Base-by-base conservation (phyloP, 306 rosid species). In the Quercus suber region DNA sequence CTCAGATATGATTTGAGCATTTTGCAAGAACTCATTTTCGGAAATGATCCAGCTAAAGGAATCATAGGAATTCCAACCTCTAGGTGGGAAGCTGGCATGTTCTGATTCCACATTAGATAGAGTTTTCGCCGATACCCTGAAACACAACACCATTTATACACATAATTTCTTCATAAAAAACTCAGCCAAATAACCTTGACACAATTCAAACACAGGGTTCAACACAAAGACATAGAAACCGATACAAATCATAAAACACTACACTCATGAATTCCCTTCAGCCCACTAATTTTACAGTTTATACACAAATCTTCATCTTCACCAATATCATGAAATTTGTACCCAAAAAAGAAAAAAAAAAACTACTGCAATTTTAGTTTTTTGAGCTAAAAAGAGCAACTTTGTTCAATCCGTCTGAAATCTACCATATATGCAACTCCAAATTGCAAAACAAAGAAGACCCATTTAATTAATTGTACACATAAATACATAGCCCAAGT, bases 21-120 rank as follows among this genome's bases (percentile, higher is more conserved):
- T 93, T 56, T 86, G 75, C 72, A 90, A 83, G 86, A 88, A 90
- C 59, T 93, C 94, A 73, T 87, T 70, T 83, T 95, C 99, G 3
- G 99, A 91, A 86, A 95, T 73, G 15, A 84, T 91, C 99, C 99
- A 95, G 83, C 77, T 78, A 84, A 92, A 95, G 19, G 98, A 87
- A 83, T 95, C 98, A 68, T 91, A 93, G 20, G 99, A 93, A 83
- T 95, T 95, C 99, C 99, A 95, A 70, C 98, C 99, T 90, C 97
- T 91, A 45, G 97, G 98, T 9, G 99, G 99, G 79, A 86, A 55
- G 80, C 79, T 78, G 3, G 93, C 99, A 79, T 59, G 92, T 65
- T 81, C 82, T 41, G 21, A 49, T 55, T 51, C 28, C 27, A 59
- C 79, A 70, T 10, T 28, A 6, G 86, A 82, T 41, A 69, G 20